Evolutionary conservation across 345 rosid genomes (phyloP), one percentile per base, ranked within the genome.

Genomic region (Gossypium ekmanianum): DNA sequence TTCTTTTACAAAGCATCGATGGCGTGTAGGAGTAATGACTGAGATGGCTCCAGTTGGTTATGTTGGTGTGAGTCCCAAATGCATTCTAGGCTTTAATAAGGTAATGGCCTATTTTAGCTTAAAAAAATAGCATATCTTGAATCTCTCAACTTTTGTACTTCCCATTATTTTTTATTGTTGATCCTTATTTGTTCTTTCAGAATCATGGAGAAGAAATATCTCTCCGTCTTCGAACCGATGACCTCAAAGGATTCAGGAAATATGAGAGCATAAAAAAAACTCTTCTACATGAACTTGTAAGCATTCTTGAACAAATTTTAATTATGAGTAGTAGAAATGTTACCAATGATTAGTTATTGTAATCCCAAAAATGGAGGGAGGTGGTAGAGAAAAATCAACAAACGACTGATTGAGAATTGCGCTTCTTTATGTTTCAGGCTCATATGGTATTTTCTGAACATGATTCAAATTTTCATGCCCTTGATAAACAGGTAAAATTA

Each of bases 11-110:
- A 83, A 94, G 99, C 96, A 90, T 87, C 88, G 76, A 3, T 95
- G 99, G 98, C 88, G 87, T 11, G 87, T 93, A 11, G 96, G 91
- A 78, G 84, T 90, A 68, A 89, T 95, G 99, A 91, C 98, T 2
- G 99, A 95, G 88, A 83, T 93, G 81, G 99, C 99, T 51, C 99
- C 99, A 12, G 89, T 93, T 82, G 99, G 99, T 79, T 91, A 93
- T 83, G 99, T 95, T 61, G 99, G 99, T 64, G 81, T 95, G 67
- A 91, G 90, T 81, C 98, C 98, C 7, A 83, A 81, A 79, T 95
- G 98, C 79, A 57, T 93, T 80, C 91, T 95, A 1, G 99, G 99
- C 18, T 84, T 93, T 51, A 95, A 95, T 76, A 90, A 89, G 97
- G 99, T 93, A 87, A 72, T 8, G 4, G 52, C 16, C n/a, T 24